Evolutionary conservation across 1,284 basidiomycete genomes (phyloP).

Genomic region (Puccinia horiana): DNA sequence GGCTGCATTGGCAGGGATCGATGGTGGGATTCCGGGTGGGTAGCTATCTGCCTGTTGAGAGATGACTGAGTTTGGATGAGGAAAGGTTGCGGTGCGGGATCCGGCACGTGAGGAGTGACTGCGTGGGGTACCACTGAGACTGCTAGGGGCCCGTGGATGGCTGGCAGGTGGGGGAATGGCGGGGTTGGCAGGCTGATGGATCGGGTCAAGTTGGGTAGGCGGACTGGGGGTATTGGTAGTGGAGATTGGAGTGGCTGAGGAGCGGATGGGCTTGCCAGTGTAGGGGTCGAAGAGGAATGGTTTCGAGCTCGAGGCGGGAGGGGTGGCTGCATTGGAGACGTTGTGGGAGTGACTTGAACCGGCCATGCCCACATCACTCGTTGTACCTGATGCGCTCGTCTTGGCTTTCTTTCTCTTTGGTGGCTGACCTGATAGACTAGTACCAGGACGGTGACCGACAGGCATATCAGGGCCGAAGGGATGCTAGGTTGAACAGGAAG

Average conservation of each 20-base stretch:
- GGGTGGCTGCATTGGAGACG: slow-evolving; percentile 17
- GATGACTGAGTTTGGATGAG: slow-evolving; percentile 12
- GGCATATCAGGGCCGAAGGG: slow-evolving; percentile 29
- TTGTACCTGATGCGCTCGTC: background rate
- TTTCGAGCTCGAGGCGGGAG: slow-evolving; percentile 17
- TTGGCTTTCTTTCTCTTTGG: slow-evolving; percentile 24
- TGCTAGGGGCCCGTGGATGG: slow-evolving; percentile 2
- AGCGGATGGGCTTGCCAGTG: slow-evolving; percentile 26
- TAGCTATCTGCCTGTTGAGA: background rate
- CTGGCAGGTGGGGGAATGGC: background rate
- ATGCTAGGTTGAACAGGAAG: background rate
- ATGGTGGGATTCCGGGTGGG: background rate
- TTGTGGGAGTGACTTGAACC: background rate
- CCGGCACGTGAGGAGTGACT: slow-evolving; percentile 11
- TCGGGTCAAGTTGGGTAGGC: slow-evolving; percentile 11
- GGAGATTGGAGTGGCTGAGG: background rate
- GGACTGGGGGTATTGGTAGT: slow-evolving; percentile 25
- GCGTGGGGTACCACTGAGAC: slow-evolving; percentile 16
- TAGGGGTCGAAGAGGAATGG: slow-evolving; percentile 44
- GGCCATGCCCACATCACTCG: background rate
- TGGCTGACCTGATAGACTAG: slow-evolving; percentile 22
- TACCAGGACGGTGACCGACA: slow-evolving; percentile 16
- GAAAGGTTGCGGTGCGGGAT: background rate
- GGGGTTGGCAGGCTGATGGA: background rate
- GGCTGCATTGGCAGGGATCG: background rate